Conservation (phyloP, 495 filamentous ascomycete species). For the Neurospora intermedia region DNA sequence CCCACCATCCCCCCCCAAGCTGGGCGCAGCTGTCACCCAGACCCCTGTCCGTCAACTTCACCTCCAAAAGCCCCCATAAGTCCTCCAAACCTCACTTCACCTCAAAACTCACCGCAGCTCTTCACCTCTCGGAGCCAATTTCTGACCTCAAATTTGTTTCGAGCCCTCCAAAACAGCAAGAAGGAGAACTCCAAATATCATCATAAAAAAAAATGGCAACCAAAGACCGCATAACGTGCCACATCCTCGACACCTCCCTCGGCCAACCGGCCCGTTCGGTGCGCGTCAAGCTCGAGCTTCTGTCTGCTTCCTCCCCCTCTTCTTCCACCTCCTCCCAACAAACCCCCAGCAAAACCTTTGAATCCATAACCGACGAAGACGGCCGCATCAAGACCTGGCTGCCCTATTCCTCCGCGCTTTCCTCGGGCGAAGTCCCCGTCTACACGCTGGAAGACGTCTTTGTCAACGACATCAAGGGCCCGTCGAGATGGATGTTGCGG, state of each 20-base stretch:
- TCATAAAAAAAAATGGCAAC: background rate
- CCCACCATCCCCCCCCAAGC: background rate
- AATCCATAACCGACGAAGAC: slow-evolving; percentile 68
- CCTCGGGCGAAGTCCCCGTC: slow-evolving; percentile 37
- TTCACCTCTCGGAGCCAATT: background rate
- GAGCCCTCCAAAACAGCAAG: background rate
- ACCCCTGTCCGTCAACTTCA: background rate
- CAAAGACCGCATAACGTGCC: slow-evolving; percentile 48
- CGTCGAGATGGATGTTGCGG: slow-evolving; percentile 52
- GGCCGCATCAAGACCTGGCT: slow-evolving; percentile 77
- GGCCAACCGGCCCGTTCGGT: slow-evolving; percentile 65
- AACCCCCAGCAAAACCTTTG: slow-evolving; percentile 42
- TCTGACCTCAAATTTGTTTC: background rate
- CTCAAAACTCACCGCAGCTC: background rate
- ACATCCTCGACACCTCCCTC: slow-evolving; percentile 50
- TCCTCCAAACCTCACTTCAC: background rate
- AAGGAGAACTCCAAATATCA: background rate
- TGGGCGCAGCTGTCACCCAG: background rate
- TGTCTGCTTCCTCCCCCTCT: slow-evolving; percentile 44
- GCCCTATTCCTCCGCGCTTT: slow-evolving; percentile 34
- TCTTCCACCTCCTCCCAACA: slow-evolving; percentile 29
- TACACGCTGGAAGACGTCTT: slow-evolving; percentile 42
- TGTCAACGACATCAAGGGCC: slow-evolving; percentile 12
- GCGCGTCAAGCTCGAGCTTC: slow-evolving; percentile 63
- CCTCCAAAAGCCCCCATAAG: background rate